Conservation (phyloP, 768 basidiomycete species). For the Gelatoporia subvermispora region DNA sequence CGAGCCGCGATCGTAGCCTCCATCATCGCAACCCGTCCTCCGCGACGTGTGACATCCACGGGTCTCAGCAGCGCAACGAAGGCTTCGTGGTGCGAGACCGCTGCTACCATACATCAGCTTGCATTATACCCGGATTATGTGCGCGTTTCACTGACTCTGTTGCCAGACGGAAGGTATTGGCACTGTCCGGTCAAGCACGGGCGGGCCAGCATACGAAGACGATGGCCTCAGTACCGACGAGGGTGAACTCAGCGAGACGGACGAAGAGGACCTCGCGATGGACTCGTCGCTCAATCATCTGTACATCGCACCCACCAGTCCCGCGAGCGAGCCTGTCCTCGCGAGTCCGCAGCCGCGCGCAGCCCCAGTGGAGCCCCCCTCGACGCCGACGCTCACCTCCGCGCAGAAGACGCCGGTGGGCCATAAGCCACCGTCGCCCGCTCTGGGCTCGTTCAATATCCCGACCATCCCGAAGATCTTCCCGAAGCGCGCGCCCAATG, state of each 20-base stretch:
- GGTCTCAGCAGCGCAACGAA: too few species aligned
- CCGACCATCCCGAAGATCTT: conserved; percentile 33
- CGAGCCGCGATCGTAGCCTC: too few species aligned
- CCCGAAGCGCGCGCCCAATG: conserved; percentile 26
- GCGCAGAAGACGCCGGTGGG: conserved; percentile 17
- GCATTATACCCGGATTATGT: too few species aligned
- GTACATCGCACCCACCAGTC: conserved; percentile 7
- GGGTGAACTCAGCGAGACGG: conserved; percentile 33
- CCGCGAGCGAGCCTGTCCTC: neutral
- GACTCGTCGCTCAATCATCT: conserved; percentile 12
- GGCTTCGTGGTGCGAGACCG: too few species aligned
- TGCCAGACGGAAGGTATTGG: conserved; percentile 80
- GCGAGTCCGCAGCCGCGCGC: neutral
- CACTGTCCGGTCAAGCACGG: conserved; percentile 64
- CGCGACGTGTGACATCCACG: too few species aligned
- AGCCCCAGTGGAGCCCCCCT: conserved; percentile 10
- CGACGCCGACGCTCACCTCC: conserved; percentile 9
- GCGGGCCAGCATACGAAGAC: conserved; percentile 58
- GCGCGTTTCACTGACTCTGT: too few species aligned
- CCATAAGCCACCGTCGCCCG: conserved; percentile 20
- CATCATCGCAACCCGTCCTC: too few species aligned
- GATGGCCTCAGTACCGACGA: conserved; percentile 67
- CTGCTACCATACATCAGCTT: too few species aligned
- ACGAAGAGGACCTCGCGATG: conserved; percentile 26
- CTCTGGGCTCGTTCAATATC: conserved; percentile 16